Evolutionary conservation across 1,139 yeast species (phyloP), one percentile per base, ranked within the genome.

Genomic region (Candida sanyaensis): DNA sequence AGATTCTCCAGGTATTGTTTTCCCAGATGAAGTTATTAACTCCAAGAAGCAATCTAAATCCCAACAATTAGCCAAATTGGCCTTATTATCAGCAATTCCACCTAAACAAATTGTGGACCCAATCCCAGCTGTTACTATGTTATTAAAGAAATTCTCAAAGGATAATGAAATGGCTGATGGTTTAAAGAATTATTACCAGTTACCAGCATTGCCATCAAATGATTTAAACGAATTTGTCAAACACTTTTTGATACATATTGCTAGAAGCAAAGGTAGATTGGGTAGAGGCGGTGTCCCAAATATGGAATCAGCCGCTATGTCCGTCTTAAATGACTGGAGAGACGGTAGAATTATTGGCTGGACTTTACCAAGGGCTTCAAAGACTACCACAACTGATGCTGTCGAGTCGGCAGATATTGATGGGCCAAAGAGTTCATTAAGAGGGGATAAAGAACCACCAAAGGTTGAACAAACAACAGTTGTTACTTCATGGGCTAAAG

Each of bases 1-100:
- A 63, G 99, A 93, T 67, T 90, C 97, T 44, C 99, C 99, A 44
- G 99, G 99, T 64, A 93, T 93, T 55, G 97, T 95, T 37, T 93
- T 93, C 83, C 98, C 99, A 41, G 83, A 85, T 51, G 78, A 73
- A 53, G 78, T 80, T 52, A 61, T 69, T 45, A 71, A 69, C 59
- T 59, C 62, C 41, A 80, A 75, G 61, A 71, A 71, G 57, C 70
- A 70, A 61, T 69, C 75, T 59, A 85, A 74, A 62, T 67, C 74
- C 23, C 89, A 85, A 52, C 91, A 86, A 66, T 89, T 88, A 62
- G 96, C 98, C 13, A 89, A 93, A 59, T 78, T 93, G 56, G 90
- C 96, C 8, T 77, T 93, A 52, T 75, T 93, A 55, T 90, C 91
- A 55, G 98, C 98, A 8, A 71, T 95, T 49, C 97, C 98, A 31